Conservation (phyloP, 352 stramenopile species). For the Phytophthora cactorum region DNA sequence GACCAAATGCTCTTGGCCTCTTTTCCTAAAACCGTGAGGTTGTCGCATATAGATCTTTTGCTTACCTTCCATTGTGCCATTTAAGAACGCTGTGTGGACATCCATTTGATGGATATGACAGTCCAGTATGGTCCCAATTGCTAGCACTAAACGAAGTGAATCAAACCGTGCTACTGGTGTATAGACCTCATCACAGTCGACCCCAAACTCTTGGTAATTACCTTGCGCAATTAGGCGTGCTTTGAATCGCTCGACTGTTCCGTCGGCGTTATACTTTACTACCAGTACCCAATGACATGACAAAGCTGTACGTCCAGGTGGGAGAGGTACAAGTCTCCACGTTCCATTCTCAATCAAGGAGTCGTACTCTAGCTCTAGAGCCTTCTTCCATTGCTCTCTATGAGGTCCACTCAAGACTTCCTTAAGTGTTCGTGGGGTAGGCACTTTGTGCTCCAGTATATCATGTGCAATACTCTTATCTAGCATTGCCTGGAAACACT, state of each 20-base stretch:
- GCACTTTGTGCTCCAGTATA: conserved; percentile 9
- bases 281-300: conserved; percentile 17
- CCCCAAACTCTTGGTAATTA: no score
- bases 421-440: conserved; percentile 7
- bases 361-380: conserved; percentile 15
- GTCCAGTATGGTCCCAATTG: no score
- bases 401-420: conserved; percentile 13
- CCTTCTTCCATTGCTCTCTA: conserved; percentile 6
- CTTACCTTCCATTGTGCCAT: no score
- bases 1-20: no score
- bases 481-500: conserved; percentile 14
- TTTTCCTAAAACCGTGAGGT: no score
- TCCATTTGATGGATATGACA: conserved; percentile 20
- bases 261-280: conserved; percentile 20
- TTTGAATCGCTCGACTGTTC: conserved; percentile 6
- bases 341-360: background rate
- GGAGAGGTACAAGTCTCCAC: background rate
- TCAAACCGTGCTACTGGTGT: no score
- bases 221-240: no score
- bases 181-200: no score
- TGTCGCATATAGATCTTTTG: no score
- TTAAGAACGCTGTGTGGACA: conserved; percentile 18
- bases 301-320: conserved; percentile 9
- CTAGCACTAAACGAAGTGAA: no score
- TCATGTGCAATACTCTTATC: no score